A percentile compares a stretch with the other conserved stretches of the same genome.
phyloP scores from a whole-genome alignment of 2,329 filamentous ascomycete genomes.

The Botrytis elliptica region DNA sequence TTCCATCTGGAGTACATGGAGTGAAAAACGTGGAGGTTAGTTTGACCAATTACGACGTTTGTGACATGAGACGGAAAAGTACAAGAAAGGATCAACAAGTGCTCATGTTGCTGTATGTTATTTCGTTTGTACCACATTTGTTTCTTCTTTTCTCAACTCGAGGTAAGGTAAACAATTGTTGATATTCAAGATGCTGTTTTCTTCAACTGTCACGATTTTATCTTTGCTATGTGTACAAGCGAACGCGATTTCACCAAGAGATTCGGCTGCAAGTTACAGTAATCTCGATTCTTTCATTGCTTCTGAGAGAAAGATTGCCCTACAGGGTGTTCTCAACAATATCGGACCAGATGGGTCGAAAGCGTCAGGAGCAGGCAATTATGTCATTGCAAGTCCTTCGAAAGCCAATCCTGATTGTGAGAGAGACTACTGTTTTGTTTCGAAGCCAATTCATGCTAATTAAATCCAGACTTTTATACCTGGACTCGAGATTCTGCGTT shows the following conservation, averaged over 20 bases:
- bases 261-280: constrained; percentile 4
- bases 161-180: not conserved
- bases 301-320: constrained; percentile 47
- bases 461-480: constrained; percentile 64
- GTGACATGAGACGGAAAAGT: not conserved
- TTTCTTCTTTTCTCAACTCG: not conserved
- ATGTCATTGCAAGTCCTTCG: constrained; percentile 56
- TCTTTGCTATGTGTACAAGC: not conserved
- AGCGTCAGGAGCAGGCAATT: constrained; percentile 49
- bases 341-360: constrained; percentile 52
- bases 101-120: not conserved
- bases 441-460: constrained; percentile 19
- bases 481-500: constrained; percentile 77
- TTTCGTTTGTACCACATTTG: not conserved
- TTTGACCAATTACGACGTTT: not conserved
- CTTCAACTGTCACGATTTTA: not conserved
- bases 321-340: constrained; percentile 54
- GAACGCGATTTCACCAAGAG: not conserved
- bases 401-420: constrained; percentile 54
- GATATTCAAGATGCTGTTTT: constrained; percentile 1
- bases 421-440: constrained; percentile 27
- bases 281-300: constrained; percentile 43
- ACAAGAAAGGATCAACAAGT: not conserved
- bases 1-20: not conserved
- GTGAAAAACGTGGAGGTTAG: not conserved